Evolutionary conservation across 2,329 filamentous ascomycete genomes (phyloP).

Genomic region (Trichophyton mentagrophytes): DNA sequence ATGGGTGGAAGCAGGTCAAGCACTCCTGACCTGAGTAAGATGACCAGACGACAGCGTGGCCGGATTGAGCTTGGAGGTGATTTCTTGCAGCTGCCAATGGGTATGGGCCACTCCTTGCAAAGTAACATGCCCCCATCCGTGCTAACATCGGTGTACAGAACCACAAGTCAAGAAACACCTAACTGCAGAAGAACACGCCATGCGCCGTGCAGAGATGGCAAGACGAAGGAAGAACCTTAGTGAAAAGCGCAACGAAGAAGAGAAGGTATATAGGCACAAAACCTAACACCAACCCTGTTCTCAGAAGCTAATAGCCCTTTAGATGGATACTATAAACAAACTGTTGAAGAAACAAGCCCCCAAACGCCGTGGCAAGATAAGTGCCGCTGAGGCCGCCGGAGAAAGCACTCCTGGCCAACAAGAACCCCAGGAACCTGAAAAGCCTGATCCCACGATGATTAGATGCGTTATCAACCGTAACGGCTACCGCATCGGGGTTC

Average conservation of each 20-base stretch:
- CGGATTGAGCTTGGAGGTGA: constrained; percentile 42
- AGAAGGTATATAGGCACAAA: constrained; percentile 43
- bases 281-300: not conserved
- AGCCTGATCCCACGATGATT: constrained; percentile 33
- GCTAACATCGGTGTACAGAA: constrained; percentile 29
- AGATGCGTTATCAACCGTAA: constrained; percentile 34
- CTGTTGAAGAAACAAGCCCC: constrained; percentile 55
- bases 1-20: constrained; percentile 41
- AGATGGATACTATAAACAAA: constrained; percentile 57
- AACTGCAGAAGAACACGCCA: constrained; percentile 59
- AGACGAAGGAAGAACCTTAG: constrained; percentile 59
- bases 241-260: constrained; percentile 66
- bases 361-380: constrained; percentile 41
- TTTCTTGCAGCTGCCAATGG: constrained; percentile 44
- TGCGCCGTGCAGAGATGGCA: constrained; percentile 62
- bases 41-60: constrained; percentile 57
- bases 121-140: not conserved
- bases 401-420: constrained; percentile 29
- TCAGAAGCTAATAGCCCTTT: not conserved
- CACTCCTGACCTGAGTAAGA: constrained; percentile 51
- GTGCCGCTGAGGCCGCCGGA: constrained; percentile 31
- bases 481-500: constrained; percentile 33
- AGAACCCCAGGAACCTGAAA: constrained; percentile 26
- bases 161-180: constrained; percentile 61
- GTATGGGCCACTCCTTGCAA: constrained; percentile 20